These are phyloP conservation scores for Radiomyces spectabilis DNA, from an alignment of 192 early-diverging fungal genomes.

Conservation along the genomic window DNA sequence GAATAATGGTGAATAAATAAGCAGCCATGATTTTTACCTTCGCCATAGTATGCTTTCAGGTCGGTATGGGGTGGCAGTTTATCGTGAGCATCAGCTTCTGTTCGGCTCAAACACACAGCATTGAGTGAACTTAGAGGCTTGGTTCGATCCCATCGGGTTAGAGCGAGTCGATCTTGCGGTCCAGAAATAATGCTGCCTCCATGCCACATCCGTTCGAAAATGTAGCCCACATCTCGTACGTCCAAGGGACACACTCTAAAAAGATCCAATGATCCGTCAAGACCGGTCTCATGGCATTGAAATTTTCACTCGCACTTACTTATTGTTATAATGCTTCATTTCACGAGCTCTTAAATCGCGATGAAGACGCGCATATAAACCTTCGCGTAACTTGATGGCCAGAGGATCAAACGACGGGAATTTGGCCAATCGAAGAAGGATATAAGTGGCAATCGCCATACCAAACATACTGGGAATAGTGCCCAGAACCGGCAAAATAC, in stretches of 20 bases:
- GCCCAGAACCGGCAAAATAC: conserved; percentile 70
- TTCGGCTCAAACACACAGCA: conserved; percentile 77
- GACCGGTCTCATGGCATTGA: conserved; percentile 2
- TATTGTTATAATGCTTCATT: conserved; percentile 13
- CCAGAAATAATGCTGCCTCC: conserved; percentile 74
- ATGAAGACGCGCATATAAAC: conserved; percentile 65
- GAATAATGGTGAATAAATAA: no score
- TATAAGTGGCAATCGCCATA: conserved; percentile 82
- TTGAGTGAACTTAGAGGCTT: conserved; percentile 66
- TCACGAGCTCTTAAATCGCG: conserved; percentile 64
- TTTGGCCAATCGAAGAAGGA: conserved; percentile 56
- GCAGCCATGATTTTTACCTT: conserved; percentile 17
- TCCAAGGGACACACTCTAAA: conserved; percentile 44
- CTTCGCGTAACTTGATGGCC: conserved; percentile 66
- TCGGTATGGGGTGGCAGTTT: conserved; percentile 33
- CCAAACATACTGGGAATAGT: conserved; percentile 96
- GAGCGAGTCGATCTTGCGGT: conserved; percentile 58
- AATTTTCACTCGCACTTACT: conserved; percentile 27
- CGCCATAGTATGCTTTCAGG: conserved; percentile 42
- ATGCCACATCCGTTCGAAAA: conserved; percentile 87
- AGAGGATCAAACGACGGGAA: conserved; percentile 56
- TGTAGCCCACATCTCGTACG: conserved; percentile 70
- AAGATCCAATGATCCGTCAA: conserved; percentile 1
- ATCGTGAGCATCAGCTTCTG: conserved; percentile 63
- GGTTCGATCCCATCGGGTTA: conserved; percentile 71